Evolutionary conservation across 768 basidiomycete genomes (phyloP).

Genomic region (Trametes sanguinea): DNA sequence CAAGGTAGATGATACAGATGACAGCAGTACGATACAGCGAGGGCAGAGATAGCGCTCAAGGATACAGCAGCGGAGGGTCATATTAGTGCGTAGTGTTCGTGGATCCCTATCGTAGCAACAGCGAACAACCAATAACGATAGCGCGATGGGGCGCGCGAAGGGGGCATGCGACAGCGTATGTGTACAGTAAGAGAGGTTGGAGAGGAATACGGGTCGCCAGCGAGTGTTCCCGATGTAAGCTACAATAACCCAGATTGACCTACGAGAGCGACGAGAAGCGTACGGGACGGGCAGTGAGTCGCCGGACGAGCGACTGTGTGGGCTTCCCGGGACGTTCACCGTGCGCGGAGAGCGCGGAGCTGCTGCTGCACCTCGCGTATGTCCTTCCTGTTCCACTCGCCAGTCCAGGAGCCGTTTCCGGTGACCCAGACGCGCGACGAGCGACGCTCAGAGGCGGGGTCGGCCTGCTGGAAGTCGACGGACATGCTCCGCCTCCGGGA

Average conservation of each 20-base stretch:
- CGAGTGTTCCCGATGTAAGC: background rate
- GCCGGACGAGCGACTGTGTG: background rate
- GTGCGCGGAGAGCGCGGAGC: constrained; percentile 33
- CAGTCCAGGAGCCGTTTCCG: constrained; percentile 35
- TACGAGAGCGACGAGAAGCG: background rate
- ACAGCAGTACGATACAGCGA: too few relatives aligned
- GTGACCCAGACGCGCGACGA: constrained; percentile 27
- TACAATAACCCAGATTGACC: background rate
- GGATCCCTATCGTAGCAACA: too few relatives aligned
- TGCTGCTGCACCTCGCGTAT: constrained; percentile 43
- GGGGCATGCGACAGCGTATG: too few relatives aligned
- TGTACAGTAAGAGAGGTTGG: too few relatives aligned
- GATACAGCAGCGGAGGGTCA: too few relatives aligned
- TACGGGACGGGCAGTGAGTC: too few relatives aligned
- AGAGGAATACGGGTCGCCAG: background rate
- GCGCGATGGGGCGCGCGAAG: too few relatives aligned
- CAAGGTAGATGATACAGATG: too few relatives aligned
- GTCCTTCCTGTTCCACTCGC: constrained; percentile 44
- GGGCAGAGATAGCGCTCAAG: too few relatives aligned
- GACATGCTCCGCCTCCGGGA: constrained; percentile 21
- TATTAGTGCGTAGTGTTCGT: too few relatives aligned
- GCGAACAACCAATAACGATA: too few relatives aligned
- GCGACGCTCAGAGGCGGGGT: background rate
- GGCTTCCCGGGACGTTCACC: background rate
- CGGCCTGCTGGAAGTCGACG: constrained; percentile 18